phyloP scores from a whole-genome alignment of 176 grass and related monocot genomes.

The Avena insularis region DNA sequence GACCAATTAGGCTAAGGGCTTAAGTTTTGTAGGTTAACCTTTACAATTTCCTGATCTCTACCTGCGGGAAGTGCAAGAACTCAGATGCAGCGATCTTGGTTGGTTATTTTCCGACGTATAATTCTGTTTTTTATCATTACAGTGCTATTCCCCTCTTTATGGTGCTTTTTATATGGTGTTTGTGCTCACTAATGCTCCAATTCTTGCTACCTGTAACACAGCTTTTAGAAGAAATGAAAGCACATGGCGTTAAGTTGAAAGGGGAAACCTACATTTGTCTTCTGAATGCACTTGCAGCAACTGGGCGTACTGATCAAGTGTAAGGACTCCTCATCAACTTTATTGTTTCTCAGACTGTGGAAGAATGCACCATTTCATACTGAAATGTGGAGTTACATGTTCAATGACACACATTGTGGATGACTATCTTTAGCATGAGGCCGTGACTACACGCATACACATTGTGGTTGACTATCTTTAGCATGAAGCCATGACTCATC shows the following conservation, averaged over 20 bases:
- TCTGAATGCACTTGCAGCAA: constrained; percentile 86
- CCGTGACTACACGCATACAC: neutral
- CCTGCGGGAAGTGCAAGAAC: constrained; percentile 90
- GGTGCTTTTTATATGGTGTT: neutral
- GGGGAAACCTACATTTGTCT: constrained; percentile 96
- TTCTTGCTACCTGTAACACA: constrained; percentile 51
- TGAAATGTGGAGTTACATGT: neutral
- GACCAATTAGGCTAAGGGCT: constrained; percentile 34
- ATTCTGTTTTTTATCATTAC: constrained; percentile 15
- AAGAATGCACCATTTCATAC: neutral
- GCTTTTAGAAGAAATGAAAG: constrained; percentile 99
- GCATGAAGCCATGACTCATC: neutral
- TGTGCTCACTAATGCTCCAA: constrained; percentile 17
- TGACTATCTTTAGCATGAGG: constrained; percentile 26
- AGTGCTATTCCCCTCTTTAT: neutral
- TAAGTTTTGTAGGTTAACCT: constrained; percentile 86
- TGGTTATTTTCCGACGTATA: constrained; percentile 31
- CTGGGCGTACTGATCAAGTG: constrained; percentile 88
- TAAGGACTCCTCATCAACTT: constrained; percentile 40
- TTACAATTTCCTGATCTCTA: constrained; percentile 97
- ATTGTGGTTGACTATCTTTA: constrained; percentile 19
- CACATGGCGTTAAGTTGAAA: constrained; percentile 83
- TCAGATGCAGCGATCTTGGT: constrained; percentile 92
- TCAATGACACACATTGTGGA: constrained; percentile 14
- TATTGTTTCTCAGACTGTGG: constrained; percentile 20